Evolutionary conservation across 441 rosid genomes (phyloP).

Genomic region (Metrosideros polymorpha): DNA sequence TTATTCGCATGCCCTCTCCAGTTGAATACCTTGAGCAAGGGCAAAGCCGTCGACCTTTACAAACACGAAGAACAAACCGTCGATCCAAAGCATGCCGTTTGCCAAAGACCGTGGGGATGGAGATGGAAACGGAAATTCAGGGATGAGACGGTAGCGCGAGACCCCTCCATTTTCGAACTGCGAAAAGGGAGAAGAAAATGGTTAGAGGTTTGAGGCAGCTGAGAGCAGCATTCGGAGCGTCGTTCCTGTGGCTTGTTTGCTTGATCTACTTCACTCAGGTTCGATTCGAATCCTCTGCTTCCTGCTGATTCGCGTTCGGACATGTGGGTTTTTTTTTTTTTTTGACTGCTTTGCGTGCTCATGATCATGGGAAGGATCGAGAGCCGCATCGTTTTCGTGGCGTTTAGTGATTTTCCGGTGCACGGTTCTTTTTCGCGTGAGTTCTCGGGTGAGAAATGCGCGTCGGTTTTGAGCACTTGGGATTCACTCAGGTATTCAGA

Average conservation of each 20-base stretch:
- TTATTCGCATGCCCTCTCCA: not conserved
- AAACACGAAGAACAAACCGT: not conserved
- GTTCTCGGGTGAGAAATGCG: not conserved
- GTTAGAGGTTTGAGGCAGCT: conserved; percentile 51
- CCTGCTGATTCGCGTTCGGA: not conserved
- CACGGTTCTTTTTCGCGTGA: not conserved
- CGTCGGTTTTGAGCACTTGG: not conserved
- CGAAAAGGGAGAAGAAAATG: conserved; percentile 22
- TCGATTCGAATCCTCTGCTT: not conserved
- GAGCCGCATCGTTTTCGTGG: not conserved
- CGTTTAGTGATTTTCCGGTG: not conserved
- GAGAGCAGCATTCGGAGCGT: conserved; percentile 54
- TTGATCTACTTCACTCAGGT: conserved; percentile 97
- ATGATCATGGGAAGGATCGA: not conserved
- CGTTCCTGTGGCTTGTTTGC: conserved; percentile 91
- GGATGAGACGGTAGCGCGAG: not conserved
- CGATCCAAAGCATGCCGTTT: not conserved
- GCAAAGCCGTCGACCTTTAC: not conserved
- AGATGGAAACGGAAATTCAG: not conserved
- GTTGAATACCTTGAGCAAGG: not conserved
- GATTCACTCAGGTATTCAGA: not conserved
- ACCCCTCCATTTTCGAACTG: not conserved
- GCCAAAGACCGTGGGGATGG: not conserved
- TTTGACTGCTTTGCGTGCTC: not conserved
- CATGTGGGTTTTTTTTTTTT: not conserved